phyloP scores from a whole-genome alignment of 2,329 filamentous ascomycete species.

The Sordariomycetes sp. region DNA sequence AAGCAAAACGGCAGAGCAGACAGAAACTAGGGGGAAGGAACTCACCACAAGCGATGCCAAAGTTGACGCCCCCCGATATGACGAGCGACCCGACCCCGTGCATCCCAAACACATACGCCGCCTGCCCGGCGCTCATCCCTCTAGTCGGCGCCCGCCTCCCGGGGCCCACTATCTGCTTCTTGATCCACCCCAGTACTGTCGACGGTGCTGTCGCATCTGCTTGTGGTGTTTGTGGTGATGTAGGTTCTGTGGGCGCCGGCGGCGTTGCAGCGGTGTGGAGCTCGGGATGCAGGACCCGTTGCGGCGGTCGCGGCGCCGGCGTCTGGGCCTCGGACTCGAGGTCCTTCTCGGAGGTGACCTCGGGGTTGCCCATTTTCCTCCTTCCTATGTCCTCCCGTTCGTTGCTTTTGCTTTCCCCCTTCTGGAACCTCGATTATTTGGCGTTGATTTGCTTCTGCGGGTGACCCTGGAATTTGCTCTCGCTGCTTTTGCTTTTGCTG shows the following conservation, averaged over 20 bases:
- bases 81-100: slow-evolving; percentile 34
- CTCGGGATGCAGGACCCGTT: too few species aligned
- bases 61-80: slow-evolving; percentile 40
- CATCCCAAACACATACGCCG: slow-evolving; percentile 36
- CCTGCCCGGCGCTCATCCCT: slow-evolving; percentile 27
- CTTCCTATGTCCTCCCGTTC: background rate
- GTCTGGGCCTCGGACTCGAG: background rate
- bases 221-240: too few species aligned
- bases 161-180: background rate
- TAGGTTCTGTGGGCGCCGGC: background rate
- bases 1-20: background rate
- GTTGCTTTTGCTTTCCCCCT: background rate
- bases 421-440: too few species aligned
- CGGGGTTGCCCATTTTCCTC: background rate
- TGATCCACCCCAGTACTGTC: background rate
- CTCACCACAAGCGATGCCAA: slow-evolving; percentile 38
- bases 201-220: too few species aligned
- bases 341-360: background rate
- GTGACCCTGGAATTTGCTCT: too few species aligned
- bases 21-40: slow-evolving; percentile 3
- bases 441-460: too few species aligned
- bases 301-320: too few species aligned
- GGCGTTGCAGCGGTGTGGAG: background rate
- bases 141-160: background rate
- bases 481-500: too few species aligned